These are phyloP conservation scores for Phialophora expanda DNA, from an alignment of 2,329 filamentous ascomycete genomes.

Conservation along the genomic window DNA sequence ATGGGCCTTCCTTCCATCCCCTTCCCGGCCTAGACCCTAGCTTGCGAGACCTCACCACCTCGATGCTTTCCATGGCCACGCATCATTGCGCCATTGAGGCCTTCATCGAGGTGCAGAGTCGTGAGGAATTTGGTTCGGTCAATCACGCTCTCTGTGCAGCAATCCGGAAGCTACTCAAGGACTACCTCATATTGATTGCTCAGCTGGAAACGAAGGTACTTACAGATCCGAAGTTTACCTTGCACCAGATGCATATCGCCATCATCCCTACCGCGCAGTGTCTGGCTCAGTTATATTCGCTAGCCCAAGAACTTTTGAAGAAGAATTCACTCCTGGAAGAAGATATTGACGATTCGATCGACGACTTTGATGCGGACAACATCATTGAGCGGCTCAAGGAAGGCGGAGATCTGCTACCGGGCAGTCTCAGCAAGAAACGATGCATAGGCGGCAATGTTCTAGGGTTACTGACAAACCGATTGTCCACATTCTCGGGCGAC, in stretches of 20 bases:
- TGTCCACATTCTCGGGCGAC: constrained; percentile 91
- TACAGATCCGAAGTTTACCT: constrained; percentile 84
- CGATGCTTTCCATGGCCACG: constrained; percentile 92
- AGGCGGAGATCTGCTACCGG: constrained; percentile 78
- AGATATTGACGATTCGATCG: constrained; percentile 71
- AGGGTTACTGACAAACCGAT: constrained; percentile 78
- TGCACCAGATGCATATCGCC: constrained; percentile 91
- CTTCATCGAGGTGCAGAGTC: constrained; percentile 92
- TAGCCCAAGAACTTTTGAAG: constrained; percentile 85
- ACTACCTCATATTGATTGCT: constrained; percentile 89
- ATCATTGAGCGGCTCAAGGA: constrained; percentile 89
- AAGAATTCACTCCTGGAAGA: constrained; percentile 87
- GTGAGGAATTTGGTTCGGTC: constrained; percentile 89
- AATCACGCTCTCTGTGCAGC: constrained; percentile 97
- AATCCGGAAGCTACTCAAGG: constrained; percentile 86
- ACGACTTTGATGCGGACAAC: constrained; percentile 83
- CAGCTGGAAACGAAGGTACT: constrained; percentile 93
- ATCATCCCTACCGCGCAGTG: constrained; percentile 89
- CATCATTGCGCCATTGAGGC: constrained; percentile 90
- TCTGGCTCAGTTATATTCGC: constrained; percentile 84
- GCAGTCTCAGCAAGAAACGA: constrained; percentile 84
- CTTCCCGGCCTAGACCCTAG: constrained; percentile 86
- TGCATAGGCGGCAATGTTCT: constrained; percentile 98
- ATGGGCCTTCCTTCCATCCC: constrained; percentile 80
- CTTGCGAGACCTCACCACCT: constrained; percentile 80